These are phyloP conservation scores for Pseudogymnoascus sp. DNA, from an alignment of 2,329 filamentous ascomycete genomes.

Conservation along the genomic window DNA sequence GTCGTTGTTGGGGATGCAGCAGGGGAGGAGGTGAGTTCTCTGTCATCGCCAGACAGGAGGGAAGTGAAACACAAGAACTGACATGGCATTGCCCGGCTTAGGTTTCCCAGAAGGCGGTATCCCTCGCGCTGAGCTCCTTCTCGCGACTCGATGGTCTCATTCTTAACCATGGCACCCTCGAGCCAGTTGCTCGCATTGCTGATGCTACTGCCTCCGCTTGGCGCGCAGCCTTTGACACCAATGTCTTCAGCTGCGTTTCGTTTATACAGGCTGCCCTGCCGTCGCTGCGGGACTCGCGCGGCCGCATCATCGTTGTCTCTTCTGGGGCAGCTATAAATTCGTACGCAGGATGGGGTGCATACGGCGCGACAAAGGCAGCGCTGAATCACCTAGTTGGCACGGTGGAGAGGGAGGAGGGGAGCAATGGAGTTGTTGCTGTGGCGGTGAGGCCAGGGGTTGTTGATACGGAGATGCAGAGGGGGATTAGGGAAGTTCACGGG, in stretches of 20 bases:
- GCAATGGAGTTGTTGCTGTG: constrained; percentile 61
- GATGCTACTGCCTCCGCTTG: constrained; percentile 66
- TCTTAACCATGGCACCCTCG: constrained; percentile 78
- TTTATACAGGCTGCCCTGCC: constrained; percentile 66
- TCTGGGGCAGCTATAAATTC: constrained; percentile 65
- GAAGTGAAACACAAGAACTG: neutral
- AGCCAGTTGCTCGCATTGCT: constrained; percentile 65
- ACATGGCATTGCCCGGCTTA: constrained; percentile 12
- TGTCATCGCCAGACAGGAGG: neutral
- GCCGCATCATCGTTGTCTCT: constrained; percentile 70
- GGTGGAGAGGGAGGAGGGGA: constrained; percentile 62
- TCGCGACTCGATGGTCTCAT: constrained; percentile 73
- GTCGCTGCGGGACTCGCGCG: constrained; percentile 59
- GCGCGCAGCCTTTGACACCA: constrained; percentile 70
- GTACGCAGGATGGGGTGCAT: constrained; percentile 70
- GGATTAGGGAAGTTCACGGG: constrained; percentile 67
- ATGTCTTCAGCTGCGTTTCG: constrained; percentile 76
- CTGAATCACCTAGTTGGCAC: constrained; percentile 72
- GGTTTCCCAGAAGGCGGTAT: constrained; percentile 54
- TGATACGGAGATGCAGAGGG: constrained; percentile 85
- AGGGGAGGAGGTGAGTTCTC: neutral
- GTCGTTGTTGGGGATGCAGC: constrained; percentile 44
- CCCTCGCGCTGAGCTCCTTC: constrained; percentile 60
- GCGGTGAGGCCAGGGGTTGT: constrained; percentile 73
- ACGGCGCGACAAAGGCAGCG: constrained; percentile 77